Conservation (phyloP, 768 basidiomycete genomes). For the Leccinum imitatum region DNA sequence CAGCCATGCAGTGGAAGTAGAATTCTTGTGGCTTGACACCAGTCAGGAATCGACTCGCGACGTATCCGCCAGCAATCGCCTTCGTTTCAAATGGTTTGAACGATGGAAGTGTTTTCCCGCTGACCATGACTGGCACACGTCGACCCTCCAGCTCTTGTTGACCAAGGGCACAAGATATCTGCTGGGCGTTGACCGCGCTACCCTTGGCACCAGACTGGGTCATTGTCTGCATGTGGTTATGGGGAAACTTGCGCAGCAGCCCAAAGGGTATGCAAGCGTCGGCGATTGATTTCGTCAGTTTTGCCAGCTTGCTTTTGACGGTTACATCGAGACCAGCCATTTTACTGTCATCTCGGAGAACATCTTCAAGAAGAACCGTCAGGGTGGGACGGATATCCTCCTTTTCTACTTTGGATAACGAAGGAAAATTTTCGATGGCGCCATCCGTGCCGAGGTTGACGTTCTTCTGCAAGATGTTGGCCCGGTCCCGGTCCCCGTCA, state of each 20-base stretch:
- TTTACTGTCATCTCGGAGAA: constrained; percentile 91
- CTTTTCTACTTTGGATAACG: constrained; percentile 50
- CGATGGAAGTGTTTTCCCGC: constrained; percentile 95
- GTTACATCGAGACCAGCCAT: constrained; percentile 97
- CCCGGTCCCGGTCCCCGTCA: constrained; percentile 70
- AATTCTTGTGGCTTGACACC: constrained; percentile 98
- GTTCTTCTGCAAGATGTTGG: constrained; percentile 64
- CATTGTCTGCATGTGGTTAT: constrained; percentile 99
- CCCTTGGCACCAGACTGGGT: constrained; percentile 98
- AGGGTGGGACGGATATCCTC: constrained; percentile 59
- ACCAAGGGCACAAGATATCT: constrained; percentile 97
- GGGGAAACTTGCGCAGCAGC: constrained; percentile 90
- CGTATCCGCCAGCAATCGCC: constrained; percentile 96
- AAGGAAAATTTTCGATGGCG: constrained; percentile 89
- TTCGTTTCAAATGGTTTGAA: constrained; percentile 98
- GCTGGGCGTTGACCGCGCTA: constrained; percentile 93
- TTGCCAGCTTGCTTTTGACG: constrained; percentile 80
- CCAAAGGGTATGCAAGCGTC: constrained; percentile 84
- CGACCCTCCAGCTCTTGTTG: constrained; percentile 98
- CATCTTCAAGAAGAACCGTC: constrained; percentile 77
- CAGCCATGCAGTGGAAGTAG: constrained; percentile 99
- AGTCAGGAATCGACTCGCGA: constrained; percentile 97
- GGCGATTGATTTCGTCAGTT: constrained; percentile 87
- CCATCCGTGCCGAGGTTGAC: constrained; percentile 78
- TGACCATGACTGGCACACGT: constrained; percentile 98